A percentile compares a stretch with the other conserved stretches of the same genome.
Conservation (phyloP, 352 stramenopile genomes). For the Phytophthora tubulina region DNA sequence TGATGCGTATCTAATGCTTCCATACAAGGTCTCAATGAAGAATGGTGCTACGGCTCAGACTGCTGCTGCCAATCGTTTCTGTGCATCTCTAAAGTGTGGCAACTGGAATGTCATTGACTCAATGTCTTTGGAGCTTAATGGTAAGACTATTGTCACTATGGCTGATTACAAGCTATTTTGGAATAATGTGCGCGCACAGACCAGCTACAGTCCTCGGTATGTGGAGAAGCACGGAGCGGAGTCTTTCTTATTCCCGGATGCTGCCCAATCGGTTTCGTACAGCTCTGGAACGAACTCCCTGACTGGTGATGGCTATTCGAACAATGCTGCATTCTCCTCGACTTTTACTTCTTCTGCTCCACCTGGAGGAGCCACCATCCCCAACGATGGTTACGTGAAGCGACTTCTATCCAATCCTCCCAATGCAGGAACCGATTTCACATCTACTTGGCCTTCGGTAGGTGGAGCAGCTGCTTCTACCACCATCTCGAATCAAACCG, state of each 20-base stretch:
- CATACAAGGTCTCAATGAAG: slow-evolving; percentile 19
- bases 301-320: slow-evolving; percentile 17
- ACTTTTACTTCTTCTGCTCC: neutral
- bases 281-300: neutral
- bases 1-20: slow-evolving; percentile 12
- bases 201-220: slow-evolving; percentile 5
- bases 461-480: slow-evolving; percentile 13
- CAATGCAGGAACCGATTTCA: neutral
- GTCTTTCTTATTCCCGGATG: slow-evolving; percentile 16
- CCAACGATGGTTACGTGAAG: slow-evolving; percentile 16
- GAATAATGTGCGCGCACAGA: neutral
- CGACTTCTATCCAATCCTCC: slow-evolving; percentile 20
- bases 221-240: slow-evolving; percentile 26
- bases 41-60: slow-evolving; percentile 4
- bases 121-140: slow-evolving; percentile 11
- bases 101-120: slow-evolving; percentile 24
- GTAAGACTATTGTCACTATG: neutral
- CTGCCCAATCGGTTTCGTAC: neutral
- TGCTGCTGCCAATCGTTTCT: slow-evolving; percentile 12
- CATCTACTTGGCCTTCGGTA: neutral
- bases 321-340: neutral
- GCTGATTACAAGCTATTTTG: neutral
- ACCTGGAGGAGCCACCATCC: neutral
- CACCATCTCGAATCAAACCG: slow-evolving; percentile 13
- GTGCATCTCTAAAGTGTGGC: slow-evolving; percentile 4